A percentile compares a stretch with the other conserved stretches of the same genome.
phyloP scores from a whole-genome alignment of 495 filamentous ascomycete genomes.

The Annulohypoxylon moriforme region DNA sequence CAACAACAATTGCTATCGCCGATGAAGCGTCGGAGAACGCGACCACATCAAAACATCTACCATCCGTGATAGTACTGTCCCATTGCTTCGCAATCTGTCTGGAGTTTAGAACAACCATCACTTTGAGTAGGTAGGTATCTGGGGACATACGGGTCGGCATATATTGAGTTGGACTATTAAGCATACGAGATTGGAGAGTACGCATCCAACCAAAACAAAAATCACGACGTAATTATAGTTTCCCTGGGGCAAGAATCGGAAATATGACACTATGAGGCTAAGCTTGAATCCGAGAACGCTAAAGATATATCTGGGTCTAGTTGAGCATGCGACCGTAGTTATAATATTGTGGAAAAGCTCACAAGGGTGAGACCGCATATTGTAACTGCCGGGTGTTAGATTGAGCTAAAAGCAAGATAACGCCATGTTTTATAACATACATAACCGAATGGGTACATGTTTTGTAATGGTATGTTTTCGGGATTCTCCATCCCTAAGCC shows the following conservation, averaged over 20 bases:
- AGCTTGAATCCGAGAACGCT: constrained; percentile 66
- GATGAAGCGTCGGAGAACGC: constrained; percentile 59
- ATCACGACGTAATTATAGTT: constrained; percentile 53
- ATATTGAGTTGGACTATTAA: constrained; percentile 56
- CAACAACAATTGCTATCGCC: constrained; percentile 58
- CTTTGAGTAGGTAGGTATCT: background rate
- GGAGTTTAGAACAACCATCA: background rate
- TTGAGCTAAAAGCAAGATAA: background rate
- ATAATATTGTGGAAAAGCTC: background rate
- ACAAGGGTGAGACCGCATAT: constrained; percentile 29
- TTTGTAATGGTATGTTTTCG: constrained; percentile 19
- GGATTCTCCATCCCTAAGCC: constrained; percentile 28
- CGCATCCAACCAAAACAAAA: constrained; percentile 49
- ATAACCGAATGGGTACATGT: constrained; percentile 6
- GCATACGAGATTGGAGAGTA: constrained; percentile 51
- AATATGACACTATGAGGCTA: constrained; percentile 61
- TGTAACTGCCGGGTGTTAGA: constrained; percentile 24
- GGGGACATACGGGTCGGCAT: constrained; percentile 55
- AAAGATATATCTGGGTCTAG: constrained; percentile 50
- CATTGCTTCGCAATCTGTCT: constrained; percentile 58
- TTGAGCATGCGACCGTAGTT: background rate
- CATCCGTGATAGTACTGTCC: constrained; percentile 52
- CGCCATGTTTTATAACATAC: constrained; percentile 13
- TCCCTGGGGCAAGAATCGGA: constrained; percentile 60
- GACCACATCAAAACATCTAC: constrained; percentile 55